Conservation (phyloP, 1,284 basidiomycete species). For the Caloboletus firmus region DNA sequence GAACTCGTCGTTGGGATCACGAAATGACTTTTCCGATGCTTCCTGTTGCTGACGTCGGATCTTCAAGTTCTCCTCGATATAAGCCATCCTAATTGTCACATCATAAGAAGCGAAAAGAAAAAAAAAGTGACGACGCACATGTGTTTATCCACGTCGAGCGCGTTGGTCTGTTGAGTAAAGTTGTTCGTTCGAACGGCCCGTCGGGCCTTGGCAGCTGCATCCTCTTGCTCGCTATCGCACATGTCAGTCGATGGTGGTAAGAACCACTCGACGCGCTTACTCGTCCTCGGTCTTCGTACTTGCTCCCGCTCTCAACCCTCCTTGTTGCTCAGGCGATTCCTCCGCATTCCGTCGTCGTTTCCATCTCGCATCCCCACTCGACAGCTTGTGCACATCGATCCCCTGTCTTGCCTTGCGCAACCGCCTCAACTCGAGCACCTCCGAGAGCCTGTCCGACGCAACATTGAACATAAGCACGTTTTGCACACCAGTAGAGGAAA, state of each 20-base stretch:
- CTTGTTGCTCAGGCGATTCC: constrained; percentile 48
- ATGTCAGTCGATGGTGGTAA: neutral
- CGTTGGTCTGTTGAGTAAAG: constrained; percentile 96
- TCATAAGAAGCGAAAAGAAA: neutral
- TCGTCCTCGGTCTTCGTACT: constrained; percentile 45
- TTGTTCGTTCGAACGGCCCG: constrained; percentile 83
- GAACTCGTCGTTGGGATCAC: constrained; percentile 72
- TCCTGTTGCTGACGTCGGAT: constrained; percentile 65
- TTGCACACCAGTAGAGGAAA: neutral
- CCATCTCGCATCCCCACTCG: constrained; percentile 79
- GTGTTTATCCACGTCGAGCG: constrained; percentile 95
- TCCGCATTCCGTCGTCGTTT: constrained; percentile 61
- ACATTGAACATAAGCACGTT: neutral
- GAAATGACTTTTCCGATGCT: constrained; percentile 43
- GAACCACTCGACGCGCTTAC: constrained; percentile 50
- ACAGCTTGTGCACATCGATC: constrained; percentile 84
- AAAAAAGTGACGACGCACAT: constrained; percentile 62
- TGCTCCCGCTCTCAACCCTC: constrained; percentile 51
- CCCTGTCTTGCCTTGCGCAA: constrained; percentile 76
- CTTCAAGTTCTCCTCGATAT: constrained; percentile 91
- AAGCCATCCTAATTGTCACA: constrained; percentile 87
- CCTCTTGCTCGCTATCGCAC: constrained; percentile 52
- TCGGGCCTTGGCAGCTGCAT: constrained; percentile 67
- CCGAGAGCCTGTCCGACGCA: constrained; percentile 56
- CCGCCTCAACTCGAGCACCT: constrained; percentile 83